These are phyloP conservation scores for Senna tora DNA, from an alignment of 306 rosid species.

Conservation along the genomic window DNA sequence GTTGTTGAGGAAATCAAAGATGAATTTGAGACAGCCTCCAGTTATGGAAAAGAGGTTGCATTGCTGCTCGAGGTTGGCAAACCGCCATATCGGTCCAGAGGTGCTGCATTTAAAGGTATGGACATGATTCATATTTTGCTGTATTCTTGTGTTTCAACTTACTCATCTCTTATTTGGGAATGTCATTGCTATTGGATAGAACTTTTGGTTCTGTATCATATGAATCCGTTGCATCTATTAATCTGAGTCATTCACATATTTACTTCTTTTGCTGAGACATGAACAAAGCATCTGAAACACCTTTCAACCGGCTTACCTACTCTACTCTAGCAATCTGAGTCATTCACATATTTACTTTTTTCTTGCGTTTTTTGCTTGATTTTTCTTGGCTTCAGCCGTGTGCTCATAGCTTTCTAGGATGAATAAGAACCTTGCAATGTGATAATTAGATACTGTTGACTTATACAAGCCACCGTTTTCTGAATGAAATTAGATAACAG, in stretches of 20 bases:
- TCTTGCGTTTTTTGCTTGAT: not conserved
- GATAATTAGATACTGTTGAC: constrained; percentile 7
- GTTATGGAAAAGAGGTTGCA: constrained; percentile 84
- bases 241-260: constrained; percentile 4
- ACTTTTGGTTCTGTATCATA: not conserved
- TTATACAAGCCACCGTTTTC: not conserved
- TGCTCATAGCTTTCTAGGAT: constrained; percentile 21
- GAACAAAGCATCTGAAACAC: constrained; percentile 9
- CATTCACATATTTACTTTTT: too few relatives aligned
- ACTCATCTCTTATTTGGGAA: constrained; percentile 1
- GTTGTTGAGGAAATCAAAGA: constrained; percentile 87
- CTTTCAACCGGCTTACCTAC: not conserved
- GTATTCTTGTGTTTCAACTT: constrained; percentile 3
- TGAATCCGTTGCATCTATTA: not conserved
- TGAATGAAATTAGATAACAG: not conserved
- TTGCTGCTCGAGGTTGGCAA: constrained; percentile 87
- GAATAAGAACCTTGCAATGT: constrained; percentile 23
- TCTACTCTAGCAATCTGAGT: too few relatives aligned
- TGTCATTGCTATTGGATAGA: not conserved
- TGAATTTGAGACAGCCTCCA: constrained; percentile 84
- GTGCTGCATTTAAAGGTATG: constrained; percentile 73
- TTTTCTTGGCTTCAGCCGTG: constrained; percentile 5
- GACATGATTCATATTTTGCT: not conserved
- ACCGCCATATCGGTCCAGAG: constrained; percentile 74
- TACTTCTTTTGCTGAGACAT: constrained; percentile 15